Evolutionary conservation across 1,284 basidiomycete genomes (phyloP), one percentile per base, ranked within the genome.

Genomic region (Cryptococcus amylolentus): DNA sequence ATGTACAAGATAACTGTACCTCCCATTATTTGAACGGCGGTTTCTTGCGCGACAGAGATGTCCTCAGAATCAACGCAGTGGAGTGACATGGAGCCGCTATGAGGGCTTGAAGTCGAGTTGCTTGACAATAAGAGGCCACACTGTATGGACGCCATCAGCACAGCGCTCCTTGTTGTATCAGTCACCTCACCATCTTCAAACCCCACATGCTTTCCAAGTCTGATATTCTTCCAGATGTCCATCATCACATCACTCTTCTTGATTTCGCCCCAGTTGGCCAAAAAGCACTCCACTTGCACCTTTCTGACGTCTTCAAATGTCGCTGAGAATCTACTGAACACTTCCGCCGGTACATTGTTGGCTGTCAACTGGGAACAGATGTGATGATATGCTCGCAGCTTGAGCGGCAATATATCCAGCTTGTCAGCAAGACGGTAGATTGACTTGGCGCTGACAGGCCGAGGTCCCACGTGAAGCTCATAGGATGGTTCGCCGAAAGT

Each of bases 341-440:
- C 85, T 72, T 94, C 91, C 65, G 87, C 87, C 1, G 88, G 87
- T 46, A 93, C 87, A 72, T 91, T 93, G 31, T 86, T 82, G 5
- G 88, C 83, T 0, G 85, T 86, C 44, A 93, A 80, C 2, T 85
- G 86, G 57, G 84, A 85, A 59, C 84, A 79, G 45, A 94, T 91
- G 73, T 92, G 87, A 82, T 87, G 68, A 57, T 67, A 75, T 9
- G 66, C 73, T 40, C 76, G 63, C 10, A 76, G 62, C 52, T 73
- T 72, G 43, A 78, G 62, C 3, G 73, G 61, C 1, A 66, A 71
- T 10, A 78, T 55, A 49, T 75, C 74, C 35, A 78, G 67, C 60
- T 76, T 87, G 87, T 91, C 89, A 3, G 89, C 89, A n/a, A 92
- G 80, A 42, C 88, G 81, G 72, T 91, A 93, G n/a, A 87, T 85